Conservation (phyloP, 306 rosid genomes). For the Vicia sativa region DNA sequence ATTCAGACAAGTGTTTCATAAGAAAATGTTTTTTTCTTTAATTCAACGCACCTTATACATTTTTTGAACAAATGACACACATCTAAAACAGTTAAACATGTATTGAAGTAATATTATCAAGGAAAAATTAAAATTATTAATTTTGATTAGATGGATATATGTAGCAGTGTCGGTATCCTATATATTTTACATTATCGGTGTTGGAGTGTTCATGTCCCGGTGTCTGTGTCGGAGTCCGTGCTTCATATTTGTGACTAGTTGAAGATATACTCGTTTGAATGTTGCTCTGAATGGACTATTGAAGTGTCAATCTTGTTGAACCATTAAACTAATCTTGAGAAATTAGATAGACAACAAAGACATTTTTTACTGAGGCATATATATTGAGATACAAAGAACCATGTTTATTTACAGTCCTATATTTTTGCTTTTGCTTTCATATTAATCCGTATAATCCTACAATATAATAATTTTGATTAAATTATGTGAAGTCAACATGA, state of each 20-base stretch:
- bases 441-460: slow-evolving; percentile 2
- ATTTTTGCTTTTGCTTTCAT: slow-evolving; percentile 18
- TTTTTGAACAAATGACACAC: too few relatives aligned
- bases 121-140: too few relatives aligned
- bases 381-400: slow-evolving; percentile 1
- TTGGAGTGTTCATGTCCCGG: too few relatives aligned
- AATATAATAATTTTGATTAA: slow-evolving; percentile 13
- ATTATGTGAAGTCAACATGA: slow-evolving; percentile 25
- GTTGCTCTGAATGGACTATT: slow-evolving; percentile 9
- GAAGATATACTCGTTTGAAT: slow-evolving; percentile 16
- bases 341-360: slow-evolving; percentile 6
- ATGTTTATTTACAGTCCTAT: slow-evolving; percentile 1
- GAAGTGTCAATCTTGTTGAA: slow-evolving; percentile 30
- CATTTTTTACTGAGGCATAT: slow-evolving; percentile 16
- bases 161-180: too few relatives aligned
- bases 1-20: too few relatives aligned
- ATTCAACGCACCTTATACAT: too few relatives aligned
- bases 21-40: too few relatives aligned
- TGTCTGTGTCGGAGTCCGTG: too few relatives aligned
- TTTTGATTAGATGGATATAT: too few relatives aligned
- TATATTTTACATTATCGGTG: too few relatives aligned
- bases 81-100: too few relatives aligned
- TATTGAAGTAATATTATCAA: too few relatives aligned
- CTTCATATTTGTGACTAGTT: slow-evolving; percentile 3
- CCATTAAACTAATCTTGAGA: slow-evolving; percentile 7